A percentile compares a stretch with the other conserved stretches of the same genome.
Evolutionary conservation across 768 basidiomycete species (phyloP).

Genomic region (Xerocomus spinulosus): DNA sequence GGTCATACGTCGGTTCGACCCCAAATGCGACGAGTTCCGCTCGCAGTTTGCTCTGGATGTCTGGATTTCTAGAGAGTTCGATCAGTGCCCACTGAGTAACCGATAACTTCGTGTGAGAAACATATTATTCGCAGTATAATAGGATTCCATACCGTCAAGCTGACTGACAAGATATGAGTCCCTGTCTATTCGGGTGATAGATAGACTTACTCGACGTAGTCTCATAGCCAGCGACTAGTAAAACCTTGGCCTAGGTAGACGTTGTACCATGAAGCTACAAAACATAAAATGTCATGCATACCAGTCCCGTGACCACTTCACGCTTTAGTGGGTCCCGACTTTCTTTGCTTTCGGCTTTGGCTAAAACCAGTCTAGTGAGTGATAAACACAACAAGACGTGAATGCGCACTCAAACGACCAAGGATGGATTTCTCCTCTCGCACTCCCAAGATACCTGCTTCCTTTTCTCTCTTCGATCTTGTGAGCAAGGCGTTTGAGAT

Average conservation of each 20-base stretch:
- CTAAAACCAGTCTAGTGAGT: constrained; percentile 19
- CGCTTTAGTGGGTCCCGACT: too few species aligned
- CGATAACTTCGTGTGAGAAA: too few species aligned
- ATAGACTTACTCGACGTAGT: constrained; percentile 32
- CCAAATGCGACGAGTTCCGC: constrained; percentile 43
- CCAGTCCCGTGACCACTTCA: too few species aligned
- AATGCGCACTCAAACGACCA: constrained; percentile 32
- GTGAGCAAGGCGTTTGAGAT: constrained; percentile 33
- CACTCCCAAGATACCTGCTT: constrained; percentile 20
- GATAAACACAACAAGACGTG: neutral
- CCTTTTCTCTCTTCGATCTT: constrained; percentile 32
- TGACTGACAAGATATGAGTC: constrained; percentile 7
- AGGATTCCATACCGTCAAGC: constrained; percentile 15
- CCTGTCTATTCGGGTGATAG: too few species aligned
- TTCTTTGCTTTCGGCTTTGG: constrained; percentile 31
- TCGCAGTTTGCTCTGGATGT: constrained; percentile 46
- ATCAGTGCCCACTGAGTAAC: constrained; percentile 57
- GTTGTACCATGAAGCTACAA: too few species aligned
- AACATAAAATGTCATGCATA: too few species aligned
- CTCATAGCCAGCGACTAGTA: constrained; percentile 37
- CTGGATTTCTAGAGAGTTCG: constrained; percentile 44
- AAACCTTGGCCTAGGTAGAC: constrained; percentile 35
- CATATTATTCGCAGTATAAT: neutral
- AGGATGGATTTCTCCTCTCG: constrained; percentile 36
- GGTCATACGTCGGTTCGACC: constrained; percentile 57